Base-by-base conservation (phyloP, 192 early-diverging fungal species). In the Dissophora ornata region DNA sequence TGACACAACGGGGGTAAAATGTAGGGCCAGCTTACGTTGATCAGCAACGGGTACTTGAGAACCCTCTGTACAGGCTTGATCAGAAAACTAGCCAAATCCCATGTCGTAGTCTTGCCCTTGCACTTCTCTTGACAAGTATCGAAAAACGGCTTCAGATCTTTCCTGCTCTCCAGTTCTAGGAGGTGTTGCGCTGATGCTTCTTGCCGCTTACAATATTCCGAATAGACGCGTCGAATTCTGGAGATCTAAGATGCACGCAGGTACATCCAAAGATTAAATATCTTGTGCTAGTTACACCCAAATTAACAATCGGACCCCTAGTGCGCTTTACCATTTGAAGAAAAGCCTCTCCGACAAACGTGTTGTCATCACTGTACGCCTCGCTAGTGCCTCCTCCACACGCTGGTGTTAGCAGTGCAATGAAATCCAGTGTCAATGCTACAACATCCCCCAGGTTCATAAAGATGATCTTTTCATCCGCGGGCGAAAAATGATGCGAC, bases 31-130 rank as follows among this genome's bases (percentile, higher is more conserved):
- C 56, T 54, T 84, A 89, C 88, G 58, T 90, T 89, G 33, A 98
- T 81, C 52, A 98, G 80, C 3, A 98, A 81, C 1, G 97, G 97
- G 71, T 97, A 97, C 79, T 96, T 96, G n/a, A 98, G 82, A n/a
- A 98, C 93, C 32, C 97, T 87, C 79, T 98, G 97, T 9, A 98
- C 95, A 15, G 97, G 97, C 69, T 98, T 98, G 79, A 98, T 95
- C 7, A 98, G 81, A 68, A 98, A 80, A 62, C 90, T 91, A 0
- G 91, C 85, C 62, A 98, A 82, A 80, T 98, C 97, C 97, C 97
- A 98, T 56, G 93, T 92, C 26, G 85, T 88, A 2, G 96, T 96
- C 63, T 82, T 77, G 7, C 89, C 92, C 49, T 90, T 82, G 28
- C 90, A 82, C 57, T 88, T 58, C 38, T 81, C 69, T 71, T 85